These are phyloP conservation scores for Trichocladium antarcticum DNA, from an alignment of 495 filamentous ascomycete genomes.

Conservation along the genomic window DNA sequence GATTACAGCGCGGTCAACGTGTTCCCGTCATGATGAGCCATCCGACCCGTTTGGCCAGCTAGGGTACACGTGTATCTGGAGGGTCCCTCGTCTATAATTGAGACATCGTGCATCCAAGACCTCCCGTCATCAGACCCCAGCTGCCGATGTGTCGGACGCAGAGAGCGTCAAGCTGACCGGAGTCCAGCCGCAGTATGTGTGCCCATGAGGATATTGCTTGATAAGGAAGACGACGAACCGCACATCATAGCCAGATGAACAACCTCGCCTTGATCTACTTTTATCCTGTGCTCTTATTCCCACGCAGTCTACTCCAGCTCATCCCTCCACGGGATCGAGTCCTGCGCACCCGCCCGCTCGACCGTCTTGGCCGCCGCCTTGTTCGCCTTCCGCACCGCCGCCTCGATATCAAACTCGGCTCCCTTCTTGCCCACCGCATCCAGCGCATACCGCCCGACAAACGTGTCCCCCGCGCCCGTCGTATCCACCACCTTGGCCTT, in stretches of 20 bases:
- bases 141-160: constrained; percentile 13
- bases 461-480: constrained; percentile 90
- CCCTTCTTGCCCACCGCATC: constrained; percentile 35
- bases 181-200: constrained; percentile 25
- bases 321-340: constrained; percentile 76
- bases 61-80: too few relatives aligned
- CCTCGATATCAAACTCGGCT: constrained; percentile 40
- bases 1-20: too few relatives aligned
- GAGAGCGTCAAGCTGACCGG: constrained; percentile 16
- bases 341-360: constrained; percentile 69
- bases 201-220: constrained; percentile 25
- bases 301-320: constrained; percentile 44
- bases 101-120: too few relatives aligned
- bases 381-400: constrained; percentile 57
- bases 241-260: too few relatives aligned
- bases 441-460: constrained; percentile 79
- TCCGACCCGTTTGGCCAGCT: too few relatives aligned
- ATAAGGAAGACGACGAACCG: too few relatives aligned
- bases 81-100: too few relatives aligned
- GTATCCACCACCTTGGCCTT: constrained; percentile 76
- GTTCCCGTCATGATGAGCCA: too few relatives aligned
- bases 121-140: too few relatives aligned
- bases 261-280: too few relatives aligned
- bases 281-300: not conserved
- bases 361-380: constrained; percentile 66